These are phyloP conservation scores for Breviolum minutum DNA, from an alignment of 73 alveolate genomes.

Conservation along the genomic window DNA sequence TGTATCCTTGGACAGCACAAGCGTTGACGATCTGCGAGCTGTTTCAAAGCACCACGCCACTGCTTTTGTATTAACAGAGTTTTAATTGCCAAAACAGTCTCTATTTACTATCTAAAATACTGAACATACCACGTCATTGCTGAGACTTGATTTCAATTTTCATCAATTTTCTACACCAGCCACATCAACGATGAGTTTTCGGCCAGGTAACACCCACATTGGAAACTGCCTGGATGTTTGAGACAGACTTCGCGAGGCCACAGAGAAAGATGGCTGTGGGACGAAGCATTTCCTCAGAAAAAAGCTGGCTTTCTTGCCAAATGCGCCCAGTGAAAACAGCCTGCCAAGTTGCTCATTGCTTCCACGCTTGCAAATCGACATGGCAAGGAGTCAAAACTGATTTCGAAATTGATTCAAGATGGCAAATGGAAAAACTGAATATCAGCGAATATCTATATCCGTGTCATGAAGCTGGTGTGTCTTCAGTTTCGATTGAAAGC, in stretches of 20 bases:
- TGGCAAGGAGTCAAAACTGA: not conserved
- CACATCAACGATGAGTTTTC: not conserved
- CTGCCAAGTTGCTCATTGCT: not conserved
- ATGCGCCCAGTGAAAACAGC: not conserved
- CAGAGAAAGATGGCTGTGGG: constrained; percentile 25
- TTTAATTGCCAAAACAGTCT: no score
- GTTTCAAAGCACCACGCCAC: no score
- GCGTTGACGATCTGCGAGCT: no score
- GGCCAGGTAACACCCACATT: constrained; percentile 35
- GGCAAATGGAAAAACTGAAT: no score
- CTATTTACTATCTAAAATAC: no score
- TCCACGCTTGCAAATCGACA: constrained; percentile 39
- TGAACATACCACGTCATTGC: no score
- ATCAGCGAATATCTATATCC: no score
- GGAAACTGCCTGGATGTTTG: not conserved
- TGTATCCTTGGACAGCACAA: not conserved
- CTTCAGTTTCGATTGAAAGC: not conserved
- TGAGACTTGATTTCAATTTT: no score
- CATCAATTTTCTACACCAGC: no score
- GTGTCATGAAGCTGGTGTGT: no score
- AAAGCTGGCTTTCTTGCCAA: not conserved
- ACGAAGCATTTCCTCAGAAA: not conserved
- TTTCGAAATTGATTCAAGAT: no score
- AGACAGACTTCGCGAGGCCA: constrained; percentile 7
- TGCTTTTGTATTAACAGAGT: no score